A percentile compares a stretch with the other conserved stretches of the same genome.
phyloP scores from a whole-genome alignment of 176 grass and related monocot genomes.

The Echinochloa phyllopogon region DNA sequence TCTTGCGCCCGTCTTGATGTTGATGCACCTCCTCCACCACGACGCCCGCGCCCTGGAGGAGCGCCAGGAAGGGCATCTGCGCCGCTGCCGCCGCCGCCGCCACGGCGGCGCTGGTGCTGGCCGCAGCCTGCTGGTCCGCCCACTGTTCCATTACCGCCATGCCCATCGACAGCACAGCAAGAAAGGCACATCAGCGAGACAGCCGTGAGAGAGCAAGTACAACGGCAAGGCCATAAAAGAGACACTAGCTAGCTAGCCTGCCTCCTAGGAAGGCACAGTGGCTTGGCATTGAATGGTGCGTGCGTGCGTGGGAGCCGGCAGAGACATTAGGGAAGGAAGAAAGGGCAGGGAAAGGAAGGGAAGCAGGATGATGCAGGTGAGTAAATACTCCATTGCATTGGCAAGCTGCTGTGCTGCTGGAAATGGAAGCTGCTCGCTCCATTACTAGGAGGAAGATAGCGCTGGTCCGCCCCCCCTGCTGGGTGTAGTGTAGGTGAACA shows the following conservation, averaged over 20 bases:
- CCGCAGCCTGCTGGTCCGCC: slow-evolving; percentile 55
- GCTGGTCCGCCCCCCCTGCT: too few relatives aligned
- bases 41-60: slow-evolving; percentile 60
- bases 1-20: not conserved
- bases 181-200: slow-evolving; percentile 33
- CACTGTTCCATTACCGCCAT: slow-evolving; percentile 72
- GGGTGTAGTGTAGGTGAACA: not conserved
- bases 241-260: not conserved
- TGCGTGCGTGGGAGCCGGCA: slow-evolving; percentile 19
- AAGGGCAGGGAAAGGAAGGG: not conserved
- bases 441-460: not conserved
- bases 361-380: not conserved
- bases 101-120: slow-evolving; percentile 23
- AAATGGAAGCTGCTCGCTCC: slow-evolving; percentile 44
- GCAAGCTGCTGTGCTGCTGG: not conserved
- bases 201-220: not conserved
- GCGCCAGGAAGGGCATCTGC: slow-evolving; percentile 71
- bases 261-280: not conserved
- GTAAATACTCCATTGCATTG: slow-evolving; percentile 4
- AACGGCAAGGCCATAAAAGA: slow-evolving; percentile 38
- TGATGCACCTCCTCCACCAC: slow-evolving; percentile 3
- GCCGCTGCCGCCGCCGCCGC: slow-evolving; percentile 1
- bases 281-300: slow-evolving; percentile 59
- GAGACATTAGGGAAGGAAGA: not conserved
- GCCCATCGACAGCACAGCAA: not conserved